Percentiles rank a stretch among this genome's conserved stretches.
phyloP scores from a whole-genome alignment of 345 rosid species.

The Populus nigra region DNA sequence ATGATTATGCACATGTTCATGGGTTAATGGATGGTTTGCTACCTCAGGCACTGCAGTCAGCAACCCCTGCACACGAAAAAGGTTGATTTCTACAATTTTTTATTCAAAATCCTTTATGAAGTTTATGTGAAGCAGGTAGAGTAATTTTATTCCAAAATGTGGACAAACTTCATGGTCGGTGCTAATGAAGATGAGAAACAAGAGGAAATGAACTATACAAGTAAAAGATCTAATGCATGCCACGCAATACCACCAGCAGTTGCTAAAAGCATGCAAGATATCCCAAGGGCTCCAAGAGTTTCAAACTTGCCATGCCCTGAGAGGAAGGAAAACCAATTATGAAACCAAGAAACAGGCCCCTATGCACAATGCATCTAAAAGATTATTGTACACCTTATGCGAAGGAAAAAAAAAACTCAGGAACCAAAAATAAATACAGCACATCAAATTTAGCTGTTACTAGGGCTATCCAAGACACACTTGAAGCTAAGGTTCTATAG shows the following conservation, averaged over 20 bases:
- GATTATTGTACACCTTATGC: no score
- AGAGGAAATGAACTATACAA: constrained; percentile 39
- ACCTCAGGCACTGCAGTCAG: constrained; percentile 50
- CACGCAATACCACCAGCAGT: constrained; percentile 87
- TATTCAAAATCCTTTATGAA: background rate
- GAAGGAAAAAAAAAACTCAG: background rate
- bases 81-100: background rate
- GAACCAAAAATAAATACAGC: no score
- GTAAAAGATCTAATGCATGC: constrained; percentile 73
- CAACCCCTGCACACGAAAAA: constrained; percentile 44
- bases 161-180: background rate
- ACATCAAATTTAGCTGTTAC: background rate
- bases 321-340: constrained; percentile 5
- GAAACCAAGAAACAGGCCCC: background rate
- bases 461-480: background rate
- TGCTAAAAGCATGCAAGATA: constrained; percentile 87
- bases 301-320: constrained; percentile 94
- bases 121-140: background rate
- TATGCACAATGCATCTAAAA: background rate
- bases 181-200: background rate
- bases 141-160: background rate
- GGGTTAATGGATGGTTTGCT: constrained; percentile 33
- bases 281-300: constrained; percentile 87
- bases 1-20: constrained; percentile 40
- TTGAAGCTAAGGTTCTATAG: background rate